A percentile compares a stretch with the other conserved stretches of the same genome.
phyloP scores from a whole-genome alignment of 2,329 filamentous ascomycete species.

The Acephala macrosclerotiorum region DNA sequence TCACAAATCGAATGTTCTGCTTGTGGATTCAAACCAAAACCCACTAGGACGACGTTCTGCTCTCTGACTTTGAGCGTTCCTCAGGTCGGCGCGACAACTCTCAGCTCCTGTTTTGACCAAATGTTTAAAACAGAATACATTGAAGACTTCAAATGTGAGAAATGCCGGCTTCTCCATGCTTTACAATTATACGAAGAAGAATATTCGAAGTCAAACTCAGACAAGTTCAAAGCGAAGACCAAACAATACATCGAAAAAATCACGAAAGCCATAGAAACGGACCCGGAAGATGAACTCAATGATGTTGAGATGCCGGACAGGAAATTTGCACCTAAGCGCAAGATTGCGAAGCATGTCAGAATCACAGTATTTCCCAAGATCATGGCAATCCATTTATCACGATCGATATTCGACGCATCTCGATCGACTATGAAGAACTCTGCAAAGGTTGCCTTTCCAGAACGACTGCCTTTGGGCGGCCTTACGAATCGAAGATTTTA shows the following conservation, averaged over 20 bases:
- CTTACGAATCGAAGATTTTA: constrained; percentile 81
- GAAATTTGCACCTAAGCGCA: constrained; percentile 78
- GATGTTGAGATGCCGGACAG: constrained; percentile 78
- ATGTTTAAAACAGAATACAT: constrained; percentile 96
- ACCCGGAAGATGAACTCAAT: constrained; percentile 80
- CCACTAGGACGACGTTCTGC: constrained; percentile 85
- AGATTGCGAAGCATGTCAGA: constrained; percentile 86
- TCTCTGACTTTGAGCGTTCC: constrained; percentile 93
- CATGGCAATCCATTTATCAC: constrained; percentile 88
- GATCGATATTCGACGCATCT: constrained; percentile 86
- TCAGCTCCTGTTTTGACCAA: constrained; percentile 90
- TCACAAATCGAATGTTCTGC: constrained; percentile 95
- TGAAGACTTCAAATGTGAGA: constrained; percentile 96
- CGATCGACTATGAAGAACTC: constrained; percentile 88
- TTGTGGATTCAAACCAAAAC: constrained; percentile 88
- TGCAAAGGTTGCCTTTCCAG: constrained; percentile 92
- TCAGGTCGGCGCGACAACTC: constrained; percentile 78
- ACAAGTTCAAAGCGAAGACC: constrained; percentile 57
- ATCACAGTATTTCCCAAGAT: constrained; percentile 90
- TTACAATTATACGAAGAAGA: constrained; percentile 67
- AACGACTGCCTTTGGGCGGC: constrained; percentile 82
- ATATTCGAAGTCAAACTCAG: constrained; percentile 60
- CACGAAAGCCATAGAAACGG: constrained; percentile 72
- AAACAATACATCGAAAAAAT: constrained; percentile 70
- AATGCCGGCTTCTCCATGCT: constrained; percentile 86